phyloP scores from a whole-genome alignment of 495 filamentous ascomycete genomes.

The Amorphotheca resinae region DNA sequence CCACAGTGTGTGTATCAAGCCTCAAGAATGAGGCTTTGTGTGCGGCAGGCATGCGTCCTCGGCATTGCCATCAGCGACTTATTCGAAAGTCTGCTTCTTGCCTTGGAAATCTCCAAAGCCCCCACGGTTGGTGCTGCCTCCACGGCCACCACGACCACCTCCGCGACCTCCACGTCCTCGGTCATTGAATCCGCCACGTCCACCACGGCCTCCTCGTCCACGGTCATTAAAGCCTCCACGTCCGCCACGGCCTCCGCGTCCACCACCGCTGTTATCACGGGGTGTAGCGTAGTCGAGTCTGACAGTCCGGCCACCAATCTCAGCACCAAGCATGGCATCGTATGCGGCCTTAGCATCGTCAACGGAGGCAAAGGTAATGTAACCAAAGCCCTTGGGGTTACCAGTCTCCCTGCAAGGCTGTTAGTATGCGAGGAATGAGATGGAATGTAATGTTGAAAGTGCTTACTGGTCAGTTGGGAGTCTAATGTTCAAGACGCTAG shows the following conservation, averaged over 20 bases:
- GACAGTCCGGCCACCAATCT: conserved; percentile 66
- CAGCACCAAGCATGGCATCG: conserved; percentile 58
- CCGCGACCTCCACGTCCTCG: conserved; percentile 26
- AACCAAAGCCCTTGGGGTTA: conserved; percentile 87
- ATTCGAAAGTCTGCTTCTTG: conserved; percentile 82
- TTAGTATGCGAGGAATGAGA: conserved; percentile 21
- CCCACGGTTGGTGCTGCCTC: conserved; percentile 54
- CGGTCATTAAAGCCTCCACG: conserved; percentile 35
- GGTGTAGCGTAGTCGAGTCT: conserved; percentile 85
- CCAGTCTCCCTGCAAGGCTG: conserved; percentile 55
- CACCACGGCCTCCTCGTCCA: conserved; percentile 32
- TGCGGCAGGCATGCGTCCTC: conserved; percentile 19
- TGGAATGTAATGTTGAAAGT: neutral
- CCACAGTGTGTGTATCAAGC: conserved; percentile 14
- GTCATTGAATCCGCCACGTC: conserved; percentile 42
- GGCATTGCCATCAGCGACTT: conserved; percentile 10
- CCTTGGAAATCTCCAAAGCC: conserved; percentile 80
- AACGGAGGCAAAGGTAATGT: conserved; percentile 70
- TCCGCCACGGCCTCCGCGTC: conserved; percentile 38
- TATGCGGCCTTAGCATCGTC: conserved; percentile 77
- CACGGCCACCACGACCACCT: conserved; percentile 33
- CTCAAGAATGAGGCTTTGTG: conserved; percentile 7
- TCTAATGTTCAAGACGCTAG: conserved; percentile 61
- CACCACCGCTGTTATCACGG: conserved; percentile 44
- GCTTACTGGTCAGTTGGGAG: conserved; percentile 75